Conservation (phyloP, 139 green algal genomes). For the Closterium sp. region DNA sequence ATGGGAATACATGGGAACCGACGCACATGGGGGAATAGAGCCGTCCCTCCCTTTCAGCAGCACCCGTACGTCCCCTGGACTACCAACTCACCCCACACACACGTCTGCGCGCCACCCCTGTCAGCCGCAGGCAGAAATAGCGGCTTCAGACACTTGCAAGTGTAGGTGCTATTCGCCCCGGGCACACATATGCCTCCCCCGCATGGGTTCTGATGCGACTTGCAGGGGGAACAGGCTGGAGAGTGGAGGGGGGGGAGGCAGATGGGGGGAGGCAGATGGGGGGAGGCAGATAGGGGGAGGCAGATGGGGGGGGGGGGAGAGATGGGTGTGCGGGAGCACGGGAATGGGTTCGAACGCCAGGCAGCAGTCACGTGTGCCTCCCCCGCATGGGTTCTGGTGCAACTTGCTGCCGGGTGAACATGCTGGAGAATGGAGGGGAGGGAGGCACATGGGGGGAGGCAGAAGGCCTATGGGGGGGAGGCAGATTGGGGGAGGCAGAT, state of each 20-base stretch:
- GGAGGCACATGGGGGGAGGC: neutral
- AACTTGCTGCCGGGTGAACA: no score
- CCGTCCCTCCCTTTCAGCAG: no score
- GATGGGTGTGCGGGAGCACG: no score
- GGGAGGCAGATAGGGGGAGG: neutral
- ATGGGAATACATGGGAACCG: no score
- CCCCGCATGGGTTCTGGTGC: neutral
- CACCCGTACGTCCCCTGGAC: no score
- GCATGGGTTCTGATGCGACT: neutral
- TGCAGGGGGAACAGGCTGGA: neutral
- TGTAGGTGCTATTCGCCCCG: neutral
- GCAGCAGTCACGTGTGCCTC: no score
- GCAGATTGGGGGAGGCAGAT: neutral
- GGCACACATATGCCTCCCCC: neutral
- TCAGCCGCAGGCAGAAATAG: neutral
- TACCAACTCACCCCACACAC: neutral
- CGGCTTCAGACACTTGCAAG: neutral
- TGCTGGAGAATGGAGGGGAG: no score
- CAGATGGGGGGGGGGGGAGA: no score
- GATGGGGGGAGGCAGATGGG: neutral
- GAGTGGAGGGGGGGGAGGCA: no score
- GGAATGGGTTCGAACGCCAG: no score
- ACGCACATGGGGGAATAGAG: no score
- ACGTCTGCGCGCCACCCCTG: neutral
- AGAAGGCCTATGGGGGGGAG: neutral